Conservation (phyloP, 768 basidiomycete genomes). For the Tylopilus intermedius region DNA sequence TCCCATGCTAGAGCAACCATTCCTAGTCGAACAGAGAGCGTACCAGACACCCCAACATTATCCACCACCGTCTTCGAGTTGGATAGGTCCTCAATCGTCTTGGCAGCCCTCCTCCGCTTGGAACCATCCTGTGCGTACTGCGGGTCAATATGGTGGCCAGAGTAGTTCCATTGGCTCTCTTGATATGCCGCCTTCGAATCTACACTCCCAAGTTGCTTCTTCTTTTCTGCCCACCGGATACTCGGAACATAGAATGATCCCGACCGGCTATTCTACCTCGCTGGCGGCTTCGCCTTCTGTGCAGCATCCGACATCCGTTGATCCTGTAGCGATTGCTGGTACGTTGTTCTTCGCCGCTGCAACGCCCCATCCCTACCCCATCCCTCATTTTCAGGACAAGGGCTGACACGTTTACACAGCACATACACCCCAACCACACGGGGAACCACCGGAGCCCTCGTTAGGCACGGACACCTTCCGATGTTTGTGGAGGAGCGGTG, state of each 20-base stretch:
- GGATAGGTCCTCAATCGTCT: background rate
- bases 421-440: conserved; percentile 1
- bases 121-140: conserved; percentile 1
- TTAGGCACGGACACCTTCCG: conserved; percentile 8
- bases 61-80: background rate
- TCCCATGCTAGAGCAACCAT: conserved; percentile 1
- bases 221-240: background rate
- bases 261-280: background rate
- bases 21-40: background rate
- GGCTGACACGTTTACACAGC: conserved; percentile 13
- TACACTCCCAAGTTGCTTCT: background rate
- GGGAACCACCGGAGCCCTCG: conserved; percentile 7
- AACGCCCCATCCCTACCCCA: background rate
- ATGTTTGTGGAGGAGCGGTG: conserved; percentile 19
- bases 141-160: background rate
- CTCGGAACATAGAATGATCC: background rate
- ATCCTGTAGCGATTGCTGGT: conserved; percentile 11
- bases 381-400: background rate
- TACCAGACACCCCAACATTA: background rate
- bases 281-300: background rate
- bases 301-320: background rate
- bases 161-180: background rate
- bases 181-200: background rate
- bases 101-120: conserved; percentile 4
- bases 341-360: conserved; percentile 2